Conservation (phyloP, 2,329 filamentous ascomycete species). For the Trichoderma asperellum region DNA sequence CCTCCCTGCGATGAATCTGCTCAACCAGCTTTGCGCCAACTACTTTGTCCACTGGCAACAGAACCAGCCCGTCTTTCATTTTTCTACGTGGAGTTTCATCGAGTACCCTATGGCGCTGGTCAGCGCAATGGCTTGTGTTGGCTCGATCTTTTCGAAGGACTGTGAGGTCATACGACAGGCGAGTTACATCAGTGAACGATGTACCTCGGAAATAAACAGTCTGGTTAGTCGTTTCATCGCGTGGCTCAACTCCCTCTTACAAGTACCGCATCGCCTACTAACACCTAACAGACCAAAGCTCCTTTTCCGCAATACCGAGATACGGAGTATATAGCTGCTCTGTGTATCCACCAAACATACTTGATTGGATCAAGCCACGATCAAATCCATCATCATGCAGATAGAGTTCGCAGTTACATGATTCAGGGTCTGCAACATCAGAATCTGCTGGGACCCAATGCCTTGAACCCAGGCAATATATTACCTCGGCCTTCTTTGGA, state of each 20-base stretch:
- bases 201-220: constrained; percentile 38
- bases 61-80: constrained; percentile 39
- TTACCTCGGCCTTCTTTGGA: neutral
- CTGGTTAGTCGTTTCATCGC: constrained; percentile 31
- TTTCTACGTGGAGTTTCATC: constrained; percentile 37
- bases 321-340: constrained; percentile 37
- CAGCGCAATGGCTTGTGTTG: constrained; percentile 40
- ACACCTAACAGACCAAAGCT: constrained; percentile 31
- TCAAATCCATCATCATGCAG: constrained; percentile 39
- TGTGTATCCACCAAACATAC: constrained; percentile 41
- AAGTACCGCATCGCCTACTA: neutral
- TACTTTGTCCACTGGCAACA: constrained; percentile 38
- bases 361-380: constrained; percentile 41
- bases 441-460: constrained; percentile 35
- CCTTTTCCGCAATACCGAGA: constrained; percentile 35
- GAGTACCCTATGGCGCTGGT: constrained; percentile 36
- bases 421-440: constrained; percentile 38
- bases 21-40: constrained; percentile 34
- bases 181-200: constrained; percentile 35
- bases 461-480: neutral
- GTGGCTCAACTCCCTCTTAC: neutral
- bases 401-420: constrained; percentile 37
- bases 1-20: constrained; percentile 31
- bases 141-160: constrained; percentile 34
- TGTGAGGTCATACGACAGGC: constrained; percentile 31